phyloP scores from a whole-genome alignment of 306 rosid species.

The Quercus glauca region DNA sequence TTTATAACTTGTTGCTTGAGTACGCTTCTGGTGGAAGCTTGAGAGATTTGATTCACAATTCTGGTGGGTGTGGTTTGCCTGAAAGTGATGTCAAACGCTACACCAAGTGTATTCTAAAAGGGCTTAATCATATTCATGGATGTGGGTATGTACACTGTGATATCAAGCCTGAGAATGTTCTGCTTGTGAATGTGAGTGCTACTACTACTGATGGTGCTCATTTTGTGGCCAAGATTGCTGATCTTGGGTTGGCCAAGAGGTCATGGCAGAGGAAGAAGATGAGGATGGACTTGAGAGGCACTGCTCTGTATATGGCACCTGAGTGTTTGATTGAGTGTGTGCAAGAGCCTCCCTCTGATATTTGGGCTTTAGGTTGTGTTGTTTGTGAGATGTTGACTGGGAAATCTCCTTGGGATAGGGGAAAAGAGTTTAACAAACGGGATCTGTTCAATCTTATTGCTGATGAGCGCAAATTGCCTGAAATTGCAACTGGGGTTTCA shows the following conservation, averaged over 20 bases:
- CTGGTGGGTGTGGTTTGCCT: conserved; percentile 2
- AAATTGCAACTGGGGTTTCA: conserved; percentile 15
- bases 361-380: conserved; percentile 34
- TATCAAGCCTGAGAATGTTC: conserved; percentile 26
- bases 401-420: conserved; percentile 12
- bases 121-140: conserved; percentile 17
- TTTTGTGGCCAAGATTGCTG: conserved; percentile 23
- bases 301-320: conserved; percentile 23
- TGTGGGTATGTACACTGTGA: conserved; percentile 19
- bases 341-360: conserved; percentile 23
- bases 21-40: conserved; percentile 24
- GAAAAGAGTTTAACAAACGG: neutral
- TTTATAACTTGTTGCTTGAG: conserved; percentile 22
- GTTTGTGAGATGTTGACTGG: conserved; percentile 32
- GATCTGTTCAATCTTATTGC: neutral
- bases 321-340: conserved; percentile 13
- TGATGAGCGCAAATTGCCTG: neutral
- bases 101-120: conserved; percentile 17
- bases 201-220: neutral
- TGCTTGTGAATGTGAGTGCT: conserved; percentile 5
- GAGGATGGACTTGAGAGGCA: conserved; percentile 19
- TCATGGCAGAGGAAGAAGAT: neutral
- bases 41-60: neutral
- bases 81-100: conserved; percentile 13
- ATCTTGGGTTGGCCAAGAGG: conserved; percentile 27